Conservation (phyloP, 371 early-diverging fungal species). For the Mucor sp. region DNA sequence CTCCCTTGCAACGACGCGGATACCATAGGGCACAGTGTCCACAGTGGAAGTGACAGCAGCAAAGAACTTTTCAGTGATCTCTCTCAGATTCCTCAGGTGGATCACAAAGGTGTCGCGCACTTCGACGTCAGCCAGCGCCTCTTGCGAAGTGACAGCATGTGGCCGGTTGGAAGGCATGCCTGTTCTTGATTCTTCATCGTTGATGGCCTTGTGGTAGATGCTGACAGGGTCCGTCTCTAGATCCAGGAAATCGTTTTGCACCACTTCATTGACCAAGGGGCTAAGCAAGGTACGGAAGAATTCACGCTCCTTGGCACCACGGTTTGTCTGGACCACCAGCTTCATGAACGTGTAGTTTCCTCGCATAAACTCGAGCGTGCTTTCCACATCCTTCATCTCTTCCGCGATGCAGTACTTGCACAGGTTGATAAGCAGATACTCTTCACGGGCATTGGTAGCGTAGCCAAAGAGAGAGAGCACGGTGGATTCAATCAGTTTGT, state of each 20-base stretch:
- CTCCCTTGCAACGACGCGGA: slow-evolving; percentile 94
- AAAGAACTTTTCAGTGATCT: slow-evolving; percentile 81
- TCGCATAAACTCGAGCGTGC: slow-evolving; percentile 88
- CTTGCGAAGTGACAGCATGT: slow-evolving; percentile 78
- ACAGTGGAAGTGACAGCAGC: slow-evolving; percentile 77
- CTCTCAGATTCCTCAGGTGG: slow-evolving; percentile 75
- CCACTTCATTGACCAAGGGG: slow-evolving; percentile 77
- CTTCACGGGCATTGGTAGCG: slow-evolving; percentile 95
- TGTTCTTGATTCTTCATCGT: slow-evolving; percentile 88
- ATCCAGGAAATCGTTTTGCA: slow-evolving; percentile 77
- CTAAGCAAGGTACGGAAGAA: slow-evolving; percentile 87
- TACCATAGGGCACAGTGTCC: slow-evolving; percentile 91
- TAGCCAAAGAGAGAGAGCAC: slow-evolving; percentile 96
- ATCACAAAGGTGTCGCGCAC: slow-evolving; percentile 77
- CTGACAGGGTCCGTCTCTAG: slow-evolving; percentile 91
- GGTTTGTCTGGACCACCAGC: slow-evolving; percentile 89
- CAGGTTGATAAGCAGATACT: slow-evolving; percentile 93
- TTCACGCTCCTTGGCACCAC: slow-evolving; percentile 94
- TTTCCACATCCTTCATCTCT: slow-evolving; percentile 82
- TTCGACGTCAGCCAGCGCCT: slow-evolving; percentile 87
- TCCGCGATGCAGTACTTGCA: slow-evolving; percentile 91
- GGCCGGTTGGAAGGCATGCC: slow-evolving; percentile 80
- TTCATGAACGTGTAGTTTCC: slow-evolving; percentile 96
- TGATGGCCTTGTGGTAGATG: slow-evolving; percentile 86
- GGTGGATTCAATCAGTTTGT: slow-evolving; percentile 82